Conservation (phyloP, 2,329 filamentous ascomycete genomes). For the Paramyrothecium sp. region DNA sequence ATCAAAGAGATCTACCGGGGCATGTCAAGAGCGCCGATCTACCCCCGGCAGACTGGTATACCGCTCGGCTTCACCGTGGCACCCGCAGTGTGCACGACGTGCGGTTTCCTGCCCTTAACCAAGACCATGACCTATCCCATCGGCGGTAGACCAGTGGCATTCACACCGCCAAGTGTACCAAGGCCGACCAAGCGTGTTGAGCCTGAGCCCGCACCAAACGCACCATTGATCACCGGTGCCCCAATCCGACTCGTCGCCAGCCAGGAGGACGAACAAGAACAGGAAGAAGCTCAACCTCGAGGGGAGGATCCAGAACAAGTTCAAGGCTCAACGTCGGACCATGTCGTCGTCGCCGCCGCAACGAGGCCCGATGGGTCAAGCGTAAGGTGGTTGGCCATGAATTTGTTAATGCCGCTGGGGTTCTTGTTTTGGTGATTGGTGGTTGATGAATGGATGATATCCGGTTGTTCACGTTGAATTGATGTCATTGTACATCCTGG, state of each 20-base stretch:
- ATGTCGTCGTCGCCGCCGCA: neutral
- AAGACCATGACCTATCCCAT: conserved; percentile 23
- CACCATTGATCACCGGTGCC: neutral
- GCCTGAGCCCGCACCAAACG: neutral
- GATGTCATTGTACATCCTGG: neutral
- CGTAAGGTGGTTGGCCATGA: neutral
- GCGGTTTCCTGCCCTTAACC: conserved; percentile 16
- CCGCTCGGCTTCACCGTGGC: conserved; percentile 19
- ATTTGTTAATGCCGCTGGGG: neutral
- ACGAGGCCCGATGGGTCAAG: neutral
- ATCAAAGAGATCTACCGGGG: conserved; percentile 22
- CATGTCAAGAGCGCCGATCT: conserved; percentile 18
- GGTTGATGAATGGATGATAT: neutral
- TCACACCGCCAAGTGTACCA: conserved; percentile 1
- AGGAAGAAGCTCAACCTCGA: neutral
- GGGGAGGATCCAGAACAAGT: neutral
- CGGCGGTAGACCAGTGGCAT: conserved; percentile 17
- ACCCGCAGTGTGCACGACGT: conserved; percentile 15
- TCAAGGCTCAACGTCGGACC: neutral
- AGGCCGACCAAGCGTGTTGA: conserved; percentile 1
- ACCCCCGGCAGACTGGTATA: conserved; percentile 12
- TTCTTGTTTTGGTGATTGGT: neutral
- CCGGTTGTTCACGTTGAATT: neutral
- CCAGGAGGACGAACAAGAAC: neutral
- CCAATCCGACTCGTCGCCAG: neutral